Evolutionary conservation across 2,329 filamentous ascomycete genomes (phyloP), one percentile per base, ranked within the genome.

Genomic region (Thielaviopsis euricoi): DNA sequence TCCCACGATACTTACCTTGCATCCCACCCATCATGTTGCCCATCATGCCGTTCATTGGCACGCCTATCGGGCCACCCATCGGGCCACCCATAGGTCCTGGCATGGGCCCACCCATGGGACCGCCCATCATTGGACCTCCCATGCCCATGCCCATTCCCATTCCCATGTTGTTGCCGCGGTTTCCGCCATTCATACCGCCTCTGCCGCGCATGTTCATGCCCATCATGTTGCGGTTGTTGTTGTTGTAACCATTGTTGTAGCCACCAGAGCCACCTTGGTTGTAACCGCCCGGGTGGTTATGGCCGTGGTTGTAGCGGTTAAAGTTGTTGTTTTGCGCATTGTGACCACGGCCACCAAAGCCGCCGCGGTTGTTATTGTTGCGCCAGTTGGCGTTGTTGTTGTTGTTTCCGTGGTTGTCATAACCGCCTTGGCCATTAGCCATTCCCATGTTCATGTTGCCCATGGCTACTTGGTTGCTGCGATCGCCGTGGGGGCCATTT

Each of bases 101-200:
- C 67, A 72, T 70, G 9, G 62, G 66, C 19, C 62, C 65, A 19
- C 40, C 53, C 73, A 77, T 74, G 15, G 53, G 53, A 49, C 68
- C 77, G 79, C 85, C 75, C 61, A 71, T 73, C 73, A 77, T 74
- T 6, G 53, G 43, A 50, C 68, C 77, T 79, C 85, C 75, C 61
- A 71, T 73, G 46, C 70, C 78, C 72, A 76, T 72, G 2, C 69
- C 64, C 68, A 66, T 65, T 6, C 62, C 66, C 60, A 76, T 76
- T 55, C 78, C 75, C 76, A 82, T 82, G 15, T 74, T 80, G 67
- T 61, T 75, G 55, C 68, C 73, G 61, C 66, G 64, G 43, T 70
- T 70, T 73, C 74, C 74, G 6, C 68, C 69, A 51, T 67, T 70
- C 70, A 78, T 78, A 43, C 70, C 74, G 51, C 76, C 75, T 48